These are phyloP conservation scores for Mycosphaerella arachidis DNA, from an alignment of 2,329 filamentous ascomycete species.

Conservation along the genomic window DNA sequence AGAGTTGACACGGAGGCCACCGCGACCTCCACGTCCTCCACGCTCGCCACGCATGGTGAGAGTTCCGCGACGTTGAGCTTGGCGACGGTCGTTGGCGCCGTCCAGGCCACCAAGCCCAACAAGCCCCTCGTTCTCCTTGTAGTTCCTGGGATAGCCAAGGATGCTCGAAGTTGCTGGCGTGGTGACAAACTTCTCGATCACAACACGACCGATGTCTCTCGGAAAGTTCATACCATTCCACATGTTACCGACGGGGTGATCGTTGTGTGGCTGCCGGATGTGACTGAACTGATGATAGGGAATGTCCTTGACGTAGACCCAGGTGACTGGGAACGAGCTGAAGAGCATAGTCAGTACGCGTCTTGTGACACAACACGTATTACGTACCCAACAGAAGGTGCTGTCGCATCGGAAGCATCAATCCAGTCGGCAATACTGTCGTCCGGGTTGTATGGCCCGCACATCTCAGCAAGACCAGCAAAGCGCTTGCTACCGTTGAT, in stretches of 20 bases:
- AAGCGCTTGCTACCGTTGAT: conserved; percentile 28
- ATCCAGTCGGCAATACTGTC: conserved; percentile 21
- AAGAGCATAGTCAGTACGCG: conserved; percentile 7
- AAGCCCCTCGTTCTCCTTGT: conserved; percentile 12
- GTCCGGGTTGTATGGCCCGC: conserved; percentile 20
- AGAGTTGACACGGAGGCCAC: conserved; percentile 4
- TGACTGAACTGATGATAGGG: conserved; percentile 24
- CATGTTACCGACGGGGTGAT: conserved; percentile 29
- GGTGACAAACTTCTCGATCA: conserved; percentile 26
- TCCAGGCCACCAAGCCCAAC: background rate
- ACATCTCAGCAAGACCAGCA: conserved; percentile 31
- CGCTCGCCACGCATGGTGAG: conserved; percentile 10
- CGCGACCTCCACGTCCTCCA: conserved; percentile 12
- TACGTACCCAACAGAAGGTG: conserved; percentile 12
- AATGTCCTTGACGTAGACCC: conserved; percentile 31
- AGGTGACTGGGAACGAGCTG: conserved; percentile 27
- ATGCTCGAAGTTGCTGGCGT: conserved; percentile 19
- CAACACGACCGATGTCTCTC: conserved; percentile 22
- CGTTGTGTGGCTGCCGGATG: conserved; percentile 22
- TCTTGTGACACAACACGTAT: background rate
- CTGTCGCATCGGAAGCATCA: conserved; percentile 7
- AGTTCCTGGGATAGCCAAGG: conserved; percentile 17
- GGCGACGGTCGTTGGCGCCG: background rate
- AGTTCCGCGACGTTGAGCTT: conserved; percentile 1
- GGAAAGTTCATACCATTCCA: conserved; percentile 33